These are phyloP conservation scores for Sarocladiaceae sp. DNA, from an alignment of 2,329 filamentous ascomycete species.

Conservation along the genomic window DNA sequence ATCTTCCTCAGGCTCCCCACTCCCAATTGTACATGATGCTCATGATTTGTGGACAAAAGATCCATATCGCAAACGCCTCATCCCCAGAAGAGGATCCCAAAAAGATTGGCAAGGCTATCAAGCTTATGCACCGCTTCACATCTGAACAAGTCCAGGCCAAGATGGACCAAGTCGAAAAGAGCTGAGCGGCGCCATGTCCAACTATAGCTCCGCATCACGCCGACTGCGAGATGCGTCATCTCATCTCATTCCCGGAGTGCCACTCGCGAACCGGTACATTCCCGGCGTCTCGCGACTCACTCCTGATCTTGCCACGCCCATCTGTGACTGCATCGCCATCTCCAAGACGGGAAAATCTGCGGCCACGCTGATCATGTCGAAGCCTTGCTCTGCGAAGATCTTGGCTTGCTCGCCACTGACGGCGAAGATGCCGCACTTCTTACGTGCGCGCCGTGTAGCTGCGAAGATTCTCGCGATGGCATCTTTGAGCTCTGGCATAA, in stretches of 20 bases:
- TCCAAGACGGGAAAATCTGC: conserved; percentile 52
- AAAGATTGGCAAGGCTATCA: conserved; percentile 56
- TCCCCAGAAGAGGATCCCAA: conserved; percentile 47
- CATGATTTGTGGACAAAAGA: conserved; percentile 30
- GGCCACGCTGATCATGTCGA: conserved; percentile 57
- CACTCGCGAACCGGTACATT: conserved; percentile 1
- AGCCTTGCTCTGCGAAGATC: conserved; percentile 50
- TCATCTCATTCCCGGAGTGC: conserved; percentile 7
- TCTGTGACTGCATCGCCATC: conserved; percentile 35
- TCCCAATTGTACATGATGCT: neutral
- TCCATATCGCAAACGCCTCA: conserved; percentile 57
- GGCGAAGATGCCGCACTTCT: conserved; percentile 61
- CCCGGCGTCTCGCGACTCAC: neutral
- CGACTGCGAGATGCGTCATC: neutral
- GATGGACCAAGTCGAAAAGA: conserved; percentile 57
- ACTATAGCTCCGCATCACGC: too few species aligned
- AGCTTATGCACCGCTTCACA: conserved; percentile 76
- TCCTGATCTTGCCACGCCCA: conserved; percentile 36
- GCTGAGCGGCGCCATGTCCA: neutral
- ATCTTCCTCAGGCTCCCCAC: neutral
- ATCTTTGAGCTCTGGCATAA: conserved; percentile 52
- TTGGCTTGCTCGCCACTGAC: conserved; percentile 52
- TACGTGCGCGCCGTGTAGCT: conserved; percentile 57
- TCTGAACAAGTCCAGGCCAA: conserved; percentile 60
- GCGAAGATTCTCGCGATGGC: conserved; percentile 55